phyloP scores from a whole-genome alignment of 768 basidiomycete species.

The Mycena alexandri region DNA sequence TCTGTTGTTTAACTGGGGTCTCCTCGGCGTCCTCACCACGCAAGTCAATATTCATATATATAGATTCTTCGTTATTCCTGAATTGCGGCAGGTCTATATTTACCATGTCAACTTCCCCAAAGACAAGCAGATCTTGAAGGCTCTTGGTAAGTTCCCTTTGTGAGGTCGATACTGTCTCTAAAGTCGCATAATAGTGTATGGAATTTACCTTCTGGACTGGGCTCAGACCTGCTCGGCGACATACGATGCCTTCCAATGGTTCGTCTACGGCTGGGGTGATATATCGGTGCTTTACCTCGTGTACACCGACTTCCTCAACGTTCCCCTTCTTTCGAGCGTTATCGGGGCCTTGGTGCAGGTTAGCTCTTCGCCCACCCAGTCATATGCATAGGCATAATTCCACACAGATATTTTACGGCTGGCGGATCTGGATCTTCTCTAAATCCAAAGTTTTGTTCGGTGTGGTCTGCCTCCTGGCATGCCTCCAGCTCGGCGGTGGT shows the following conservation, averaged over 20 bases:
- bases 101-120: constrained; percentile 35
- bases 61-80: neutral
- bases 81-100: constrained; percentile 15
- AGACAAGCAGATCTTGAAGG: constrained; percentile 29
- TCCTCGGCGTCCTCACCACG: constrained; percentile 34
- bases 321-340: constrained; percentile 30
- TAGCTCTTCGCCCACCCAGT: no score
- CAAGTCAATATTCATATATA: constrained; percentile 8
- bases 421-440: constrained; percentile 34
- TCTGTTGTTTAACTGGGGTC: constrained; percentile 35
- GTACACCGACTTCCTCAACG: constrained; percentile 30
- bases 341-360: neutral
- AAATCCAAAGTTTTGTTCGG: constrained; percentile 13
- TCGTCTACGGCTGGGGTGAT: constrained; percentile 36
- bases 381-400: no score
- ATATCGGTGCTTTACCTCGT: constrained; percentile 5
- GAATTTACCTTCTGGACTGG: constrained; percentile 35
- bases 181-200: constrained; percentile 20
- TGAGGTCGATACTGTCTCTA: no score
- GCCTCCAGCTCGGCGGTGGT: constrained; percentile 28
- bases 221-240: constrained; percentile 28
- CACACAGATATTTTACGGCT: constrained; percentile 33
- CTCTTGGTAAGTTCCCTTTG: neutral
- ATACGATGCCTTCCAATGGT: constrained; percentile 31
- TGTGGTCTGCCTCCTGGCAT: constrained; percentile 20